A percentile compares a stretch with the other conserved stretches of the same genome.
phyloP scores from a whole-genome alignment of 1,284 basidiomycete genomes.

The Testicularia cyperi region DNA sequence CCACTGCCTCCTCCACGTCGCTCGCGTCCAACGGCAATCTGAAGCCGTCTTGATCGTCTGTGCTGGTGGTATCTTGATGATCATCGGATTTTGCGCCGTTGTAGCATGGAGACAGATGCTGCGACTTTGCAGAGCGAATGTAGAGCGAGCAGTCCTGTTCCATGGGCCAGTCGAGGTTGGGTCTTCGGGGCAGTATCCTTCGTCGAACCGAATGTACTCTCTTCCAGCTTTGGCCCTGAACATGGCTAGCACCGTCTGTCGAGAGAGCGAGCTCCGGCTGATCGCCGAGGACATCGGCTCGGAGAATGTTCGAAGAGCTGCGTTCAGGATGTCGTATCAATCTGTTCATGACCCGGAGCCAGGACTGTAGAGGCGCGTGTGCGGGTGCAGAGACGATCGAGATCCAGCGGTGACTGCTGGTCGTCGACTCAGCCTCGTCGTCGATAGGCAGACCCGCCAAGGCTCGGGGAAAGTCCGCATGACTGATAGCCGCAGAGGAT shows the following conservation, averaged over 20 bases:
- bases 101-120: too few species aligned
- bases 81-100: too few species aligned
- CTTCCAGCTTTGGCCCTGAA: too few species aligned
- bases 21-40: too few species aligned
- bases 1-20: slow-evolving; percentile 17
- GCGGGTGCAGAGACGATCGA: slow-evolving; percentile 32
- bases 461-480: background rate
- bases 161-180: slow-evolving; percentile 33
- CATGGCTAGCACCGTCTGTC: too few species aligned
- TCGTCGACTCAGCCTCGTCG: background rate
- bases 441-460: background rate
- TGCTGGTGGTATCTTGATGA: background rate
- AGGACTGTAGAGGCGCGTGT: slow-evolving; percentile 28
- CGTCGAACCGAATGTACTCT: background rate
- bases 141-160: slow-evolving; percentile 35
- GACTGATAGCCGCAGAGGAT: slow-evolving; percentile 4
- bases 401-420: slow-evolving; percentile 7
- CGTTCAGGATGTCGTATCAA: slow-evolving; percentile 54
- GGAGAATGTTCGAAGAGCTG: slow-evolving; percentile 49
- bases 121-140: slow-evolving; percentile 5
- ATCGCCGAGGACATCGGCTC: slow-evolving; percentile 47
- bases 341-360: slow-evolving; percentile 40
- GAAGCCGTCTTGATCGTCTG: slow-evolving; percentile 2
- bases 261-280: too few species aligned
- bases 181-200: slow-evolving; percentile 29